These are phyloP conservation scores for Brettanomyces anomalus DNA, from an alignment of 805 yeast genomes.

Conservation along the genomic window DNA sequence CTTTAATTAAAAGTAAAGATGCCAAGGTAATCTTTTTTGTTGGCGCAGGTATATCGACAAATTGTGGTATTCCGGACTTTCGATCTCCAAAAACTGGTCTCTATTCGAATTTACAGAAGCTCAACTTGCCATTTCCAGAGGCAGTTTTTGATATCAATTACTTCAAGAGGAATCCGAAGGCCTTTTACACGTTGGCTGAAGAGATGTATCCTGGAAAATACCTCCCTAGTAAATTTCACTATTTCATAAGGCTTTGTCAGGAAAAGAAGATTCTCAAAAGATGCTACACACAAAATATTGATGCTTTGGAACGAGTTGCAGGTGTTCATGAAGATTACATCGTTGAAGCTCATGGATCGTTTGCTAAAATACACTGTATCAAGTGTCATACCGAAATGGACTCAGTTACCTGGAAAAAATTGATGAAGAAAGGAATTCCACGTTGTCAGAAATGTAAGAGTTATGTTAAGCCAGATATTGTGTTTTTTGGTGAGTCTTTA, in stretches of 20 bases:
- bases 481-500: constrained; percentile 85
- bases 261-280: constrained; percentile 54
- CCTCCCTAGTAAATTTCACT: constrained; percentile 75
- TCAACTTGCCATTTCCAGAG: constrained; percentile 84
- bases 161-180: constrained; percentile 65
- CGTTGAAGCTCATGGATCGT: constrained; percentile 94
- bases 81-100: constrained; percentile 86
- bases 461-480: constrained; percentile 85
- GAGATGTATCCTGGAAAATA: constrained; percentile 87
- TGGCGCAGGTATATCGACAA: constrained; percentile 93
- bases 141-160: constrained; percentile 91
- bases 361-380: constrained; percentile 77
- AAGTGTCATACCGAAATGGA: constrained; percentile 55
- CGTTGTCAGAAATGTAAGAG: constrained; percentile 62
- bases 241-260: constrained; percentile 57
- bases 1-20: constrained; percentile 15
- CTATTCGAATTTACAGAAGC: constrained; percentile 65
- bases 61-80: constrained; percentile 94
- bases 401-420: constrained; percentile 32
- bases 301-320: constrained; percentile 80
- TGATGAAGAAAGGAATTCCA: constrained; percentile 33
- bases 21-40: constrained; percentile 53
- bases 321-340: constrained; percentile 58
- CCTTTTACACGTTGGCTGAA: constrained; percentile 75
- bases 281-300: constrained; percentile 88